Percentiles rank a stretch among this genome's conserved stretches.
Evolutionary conservation across 2,329 filamentous ascomycete species (phyloP).

Genomic region (Calonectria ilicicola): DNA sequence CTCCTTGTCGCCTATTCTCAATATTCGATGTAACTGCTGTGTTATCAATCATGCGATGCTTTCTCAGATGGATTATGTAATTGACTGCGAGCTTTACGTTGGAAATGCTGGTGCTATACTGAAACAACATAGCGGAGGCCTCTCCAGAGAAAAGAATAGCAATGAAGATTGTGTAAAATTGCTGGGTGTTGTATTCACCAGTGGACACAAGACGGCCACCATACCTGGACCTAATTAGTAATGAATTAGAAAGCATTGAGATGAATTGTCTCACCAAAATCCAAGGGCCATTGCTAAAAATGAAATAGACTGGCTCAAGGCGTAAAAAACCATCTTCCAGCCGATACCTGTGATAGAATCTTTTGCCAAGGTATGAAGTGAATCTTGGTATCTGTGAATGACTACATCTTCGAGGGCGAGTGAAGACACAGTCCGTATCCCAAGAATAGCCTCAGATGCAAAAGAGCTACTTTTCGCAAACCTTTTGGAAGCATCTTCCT

Average conservation of each 20-base stretch:
- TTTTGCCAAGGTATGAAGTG: constrained; percentile 46
- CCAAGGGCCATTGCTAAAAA: constrained; percentile 54
- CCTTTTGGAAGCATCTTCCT: constrained; percentile 54
- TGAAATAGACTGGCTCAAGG: constrained; percentile 54
- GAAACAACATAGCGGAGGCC: constrained; percentile 55
- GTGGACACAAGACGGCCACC: constrained; percentile 54
- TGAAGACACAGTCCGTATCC: constrained; percentile 63
- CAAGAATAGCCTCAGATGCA: constrained; percentile 62
- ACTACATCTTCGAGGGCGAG: constrained; percentile 60
- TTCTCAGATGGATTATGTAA: constrained; percentile 59
- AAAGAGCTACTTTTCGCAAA: constrained; percentile 61
- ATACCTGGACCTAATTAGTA: constrained; percentile 40
- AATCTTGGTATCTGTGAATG: constrained; percentile 48
- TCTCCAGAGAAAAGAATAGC: constrained; percentile 60
- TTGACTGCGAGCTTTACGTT: constrained; percentile 61
- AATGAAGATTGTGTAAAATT: constrained; percentile 65
- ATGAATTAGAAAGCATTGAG: constrained; percentile 6
- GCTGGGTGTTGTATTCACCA: constrained; percentile 58
- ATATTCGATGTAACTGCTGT: not conserved
- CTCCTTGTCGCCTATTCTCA: not conserved
- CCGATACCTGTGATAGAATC: constrained; percentile 46
- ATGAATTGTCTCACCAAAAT: constrained; percentile 47
- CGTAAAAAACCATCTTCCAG: constrained; percentile 56
- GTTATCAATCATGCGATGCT: constrained; percentile 45
- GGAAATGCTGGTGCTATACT: constrained; percentile 64